A percentile compares a stretch with the other conserved stretches of the same genome.
These are phyloP conservation scores for Paecilomyces sp. DNA, from an alignment of 2,329 filamentous ascomycete species.

Conservation along the genomic window DNA sequence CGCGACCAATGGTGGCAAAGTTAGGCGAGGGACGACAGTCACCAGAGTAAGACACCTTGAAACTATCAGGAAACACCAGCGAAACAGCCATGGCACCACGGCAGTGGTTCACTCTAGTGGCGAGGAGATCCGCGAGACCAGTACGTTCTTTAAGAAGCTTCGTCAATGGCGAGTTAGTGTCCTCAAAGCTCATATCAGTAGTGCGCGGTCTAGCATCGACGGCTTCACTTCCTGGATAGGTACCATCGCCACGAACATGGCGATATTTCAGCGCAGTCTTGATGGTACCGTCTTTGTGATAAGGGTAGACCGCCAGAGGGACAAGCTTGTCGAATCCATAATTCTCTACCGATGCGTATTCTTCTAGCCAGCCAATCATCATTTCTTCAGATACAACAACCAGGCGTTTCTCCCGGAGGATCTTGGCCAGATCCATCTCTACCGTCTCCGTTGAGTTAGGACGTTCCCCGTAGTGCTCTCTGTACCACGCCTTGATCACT, in stretches of 20 bases:
- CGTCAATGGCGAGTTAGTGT: constrained; percentile 18
- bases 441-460: constrained; percentile 33
- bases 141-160: constrained; percentile 44
- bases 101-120: constrained; percentile 70
- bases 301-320: constrained; percentile 39
- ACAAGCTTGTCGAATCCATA: constrained; percentile 58
- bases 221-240: constrained; percentile 12
- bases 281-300: constrained; percentile 11
- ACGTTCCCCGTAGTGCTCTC: constrained; percentile 43
- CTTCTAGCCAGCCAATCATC: constrained; percentile 70
- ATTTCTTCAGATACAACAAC: constrained; percentile 61
- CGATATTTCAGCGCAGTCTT: constrained; percentile 22
- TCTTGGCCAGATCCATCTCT: constrained; percentile 27
- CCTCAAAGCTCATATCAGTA: constrained; percentile 19
- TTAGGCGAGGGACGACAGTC: constrained; percentile 73
- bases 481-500: constrained; percentile 75
- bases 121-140: constrained; percentile 60
- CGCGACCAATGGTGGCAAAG: constrained; percentile 65
- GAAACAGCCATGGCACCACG: constrained; percentile 67
- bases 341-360: constrained; percentile 73
- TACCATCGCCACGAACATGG: constrained; percentile 19
- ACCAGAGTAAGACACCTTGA: constrained; percentile 88
- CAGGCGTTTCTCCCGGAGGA: constrained; percentile 41
- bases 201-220: constrained; percentile 6
- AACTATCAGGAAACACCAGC: constrained; percentile 68